Evolutionary conservation across 805 yeast genomes (phyloP).

Genomic region (Yueomyces sp.): DNA sequence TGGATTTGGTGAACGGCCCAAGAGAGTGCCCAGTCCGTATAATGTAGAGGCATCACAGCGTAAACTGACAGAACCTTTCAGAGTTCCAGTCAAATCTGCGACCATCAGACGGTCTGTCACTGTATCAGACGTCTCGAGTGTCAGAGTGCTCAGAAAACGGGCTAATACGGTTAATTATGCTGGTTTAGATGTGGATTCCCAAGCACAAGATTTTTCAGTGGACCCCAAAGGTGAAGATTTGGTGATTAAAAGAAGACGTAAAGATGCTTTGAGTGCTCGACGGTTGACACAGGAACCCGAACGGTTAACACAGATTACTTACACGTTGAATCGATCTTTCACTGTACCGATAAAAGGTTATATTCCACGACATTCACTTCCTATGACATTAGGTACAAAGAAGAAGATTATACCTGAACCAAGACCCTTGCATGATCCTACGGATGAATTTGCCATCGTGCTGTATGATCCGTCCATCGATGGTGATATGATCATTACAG

Average conservation of each 20-base stretch:
- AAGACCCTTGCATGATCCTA: slow-evolving; percentile 88
- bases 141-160: slow-evolving; percentile 14
- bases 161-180: slow-evolving; percentile 28
- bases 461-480: slow-evolving; percentile 93
- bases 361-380: slow-evolving; percentile 31
- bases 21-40: slow-evolving; percentile 41
- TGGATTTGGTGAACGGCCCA: slow-evolving; percentile 61
- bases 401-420: slow-evolving; percentile 63
- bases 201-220: slow-evolving; percentile 2
- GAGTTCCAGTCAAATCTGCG: slow-evolving; percentile 37
- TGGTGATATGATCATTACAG: slow-evolving; percentile 23
- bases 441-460: slow-evolving; percentile 86
- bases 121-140: not conserved
- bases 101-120: no score
- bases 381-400: slow-evolving; percentile 78
- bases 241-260: slow-evolving; percentile 22
- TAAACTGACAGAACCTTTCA: slow-evolving; percentile 53
- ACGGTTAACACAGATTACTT: slow-evolving; percentile 25
- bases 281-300: slow-evolving; percentile 31
- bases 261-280: slow-evolving; percentile 51
- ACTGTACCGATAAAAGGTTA: slow-evolving; percentile 43
- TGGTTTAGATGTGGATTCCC: slow-evolving; percentile 21
- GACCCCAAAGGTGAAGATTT: slow-evolving; percentile 24
- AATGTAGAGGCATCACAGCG: slow-evolving; percentile 37
- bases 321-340: slow-evolving; percentile 36